A percentile compares a stretch with the other conserved stretches of the same genome.
Conservation (phyloP, 768 basidiomycete species). For the Mycena sanguinolenta region DNA sequence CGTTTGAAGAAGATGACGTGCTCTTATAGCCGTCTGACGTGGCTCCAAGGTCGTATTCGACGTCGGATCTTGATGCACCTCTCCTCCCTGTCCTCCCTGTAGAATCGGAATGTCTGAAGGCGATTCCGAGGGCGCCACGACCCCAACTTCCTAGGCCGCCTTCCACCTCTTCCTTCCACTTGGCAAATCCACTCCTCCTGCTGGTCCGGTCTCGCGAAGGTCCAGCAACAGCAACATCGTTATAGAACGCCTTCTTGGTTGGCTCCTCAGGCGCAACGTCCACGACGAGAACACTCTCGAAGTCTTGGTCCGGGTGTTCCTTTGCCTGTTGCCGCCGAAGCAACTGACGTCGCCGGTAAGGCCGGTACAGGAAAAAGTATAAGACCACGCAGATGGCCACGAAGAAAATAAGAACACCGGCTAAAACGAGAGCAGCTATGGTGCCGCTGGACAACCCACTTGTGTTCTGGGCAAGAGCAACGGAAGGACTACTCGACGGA, state of each 20-base stretch:
- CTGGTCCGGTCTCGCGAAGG: constrained; percentile 44
- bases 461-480: constrained; percentile 14
- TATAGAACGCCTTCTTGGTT: constrained; percentile 20
- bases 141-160: constrained; percentile 47
- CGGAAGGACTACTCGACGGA: constrained; percentile 35
- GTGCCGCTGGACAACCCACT: constrained; percentile 63
- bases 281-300: constrained; percentile 35
- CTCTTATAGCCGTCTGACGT: constrained; percentile 40
- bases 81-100: constrained; percentile 42
- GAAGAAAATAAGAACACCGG: constrained; percentile 65
- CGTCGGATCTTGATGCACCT: constrained; percentile 32
- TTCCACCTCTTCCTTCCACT: constrained; percentile 61
- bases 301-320: constrained; percentile 35
- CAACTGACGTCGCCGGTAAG: constrained; percentile 52
- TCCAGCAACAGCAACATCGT: constrained; percentile 23
- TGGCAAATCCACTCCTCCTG: constrained; percentile 53
- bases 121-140: constrained; percentile 50
- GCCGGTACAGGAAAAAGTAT: constrained; percentile 62
- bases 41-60: constrained; percentile 44
- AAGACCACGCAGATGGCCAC: constrained; percentile 56
- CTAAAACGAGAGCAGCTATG: constrained; percentile 75
- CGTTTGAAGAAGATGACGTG: constrained; percentile 45
- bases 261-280: constrained; percentile 32
- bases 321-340: constrained; percentile 29
- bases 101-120: constrained; percentile 57